phyloP scores from a whole-genome alignment of 768 basidiomycete species.

The Lentinula detonsa region DNA sequence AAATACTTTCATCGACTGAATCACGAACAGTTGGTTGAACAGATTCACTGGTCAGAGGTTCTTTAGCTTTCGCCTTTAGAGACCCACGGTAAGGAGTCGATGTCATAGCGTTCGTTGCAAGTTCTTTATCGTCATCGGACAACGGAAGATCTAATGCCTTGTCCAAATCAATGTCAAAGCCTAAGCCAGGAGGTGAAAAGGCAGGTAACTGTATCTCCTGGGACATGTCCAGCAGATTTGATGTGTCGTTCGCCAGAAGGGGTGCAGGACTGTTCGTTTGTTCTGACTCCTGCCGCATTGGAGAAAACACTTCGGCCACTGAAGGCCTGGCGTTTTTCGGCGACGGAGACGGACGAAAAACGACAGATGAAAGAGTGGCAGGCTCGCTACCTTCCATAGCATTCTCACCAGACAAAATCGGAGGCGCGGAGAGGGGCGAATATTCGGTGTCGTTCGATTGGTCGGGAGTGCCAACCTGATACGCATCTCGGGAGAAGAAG shows the following conservation, averaged over 20 bases:
- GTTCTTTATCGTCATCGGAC: slow-evolving; percentile 20
- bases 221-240: slow-evolving; percentile 55
- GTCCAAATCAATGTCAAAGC: slow-evolving; percentile 29
- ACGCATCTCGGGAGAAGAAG: slow-evolving; percentile 68
- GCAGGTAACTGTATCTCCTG: slow-evolving; percentile 45
- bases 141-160: slow-evolving; percentile 23
- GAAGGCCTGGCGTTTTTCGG: slow-evolving; percentile 30
- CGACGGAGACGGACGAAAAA: slow-evolving; percentile 24
- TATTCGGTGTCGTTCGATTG: slow-evolving; percentile 31
- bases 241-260: slow-evolving; percentile 27
- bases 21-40: slow-evolving; percentile 14
- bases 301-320: slow-evolving; percentile 46
- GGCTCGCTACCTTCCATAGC: slow-evolving; percentile 20
- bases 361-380: slow-evolving; percentile 18
- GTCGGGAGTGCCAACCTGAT: slow-evolving; percentile 62
- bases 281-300: slow-evolving; percentile 21
- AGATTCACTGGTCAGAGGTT: slow-evolving; percentile 12
- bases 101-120: slow-evolving; percentile 24
- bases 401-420: slow-evolving; percentile 12
- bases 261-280: background rate
- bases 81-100: slow-evolving; percentile 40
- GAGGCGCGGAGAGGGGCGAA: slow-evolving; percentile 19
- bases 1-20: slow-evolving; percentile 37
- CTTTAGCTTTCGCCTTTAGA: slow-evolving; percentile 33
- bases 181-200: slow-evolving; percentile 37